Conservation (phyloP, 306 rosid genomes). For the Ziziphus jujuba region DNA sequence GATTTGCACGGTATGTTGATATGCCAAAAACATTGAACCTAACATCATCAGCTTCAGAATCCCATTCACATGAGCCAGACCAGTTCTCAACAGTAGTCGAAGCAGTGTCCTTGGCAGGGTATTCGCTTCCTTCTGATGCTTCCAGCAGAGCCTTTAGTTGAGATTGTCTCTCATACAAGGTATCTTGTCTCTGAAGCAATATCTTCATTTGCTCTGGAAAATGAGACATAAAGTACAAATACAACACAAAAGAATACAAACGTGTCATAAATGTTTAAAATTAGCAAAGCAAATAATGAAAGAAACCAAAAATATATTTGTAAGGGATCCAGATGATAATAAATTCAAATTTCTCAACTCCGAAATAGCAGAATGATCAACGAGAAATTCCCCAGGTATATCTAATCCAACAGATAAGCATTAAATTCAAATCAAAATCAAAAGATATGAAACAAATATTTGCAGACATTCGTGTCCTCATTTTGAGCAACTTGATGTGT, state of each 20-base stretch:
- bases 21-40: constrained; percentile 84
- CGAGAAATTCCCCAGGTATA: too few species aligned
- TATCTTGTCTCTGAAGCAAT: constrained; percentile 76
- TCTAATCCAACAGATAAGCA: too few species aligned
- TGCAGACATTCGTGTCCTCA: too few species aligned
- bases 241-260: not conserved
- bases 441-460: too few species aligned
- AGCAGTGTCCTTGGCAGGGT: constrained; percentile 33
- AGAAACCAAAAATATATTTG: not conserved
- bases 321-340: not conserved
- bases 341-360: not conserved
- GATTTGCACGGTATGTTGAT: constrained; percentile 83
- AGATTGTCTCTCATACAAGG: constrained; percentile 65
- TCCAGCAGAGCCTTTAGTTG: constrained; percentile 70
- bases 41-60: constrained; percentile 72
- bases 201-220: constrained; percentile 60
- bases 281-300: not conserved
- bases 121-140: constrained; percentile 51
- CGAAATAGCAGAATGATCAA: not conserved
- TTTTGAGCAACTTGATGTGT: too few species aligned
- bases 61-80: constrained; percentile 82
- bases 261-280: not conserved
- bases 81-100: constrained; percentile 59
- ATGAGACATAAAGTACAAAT: constrained; percentile 4
- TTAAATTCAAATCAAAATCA: too few species aligned